Evolutionary conservation across 495 filamentous ascomycete species (phyloP).

Genomic region (Penicillium herquei): DNA sequence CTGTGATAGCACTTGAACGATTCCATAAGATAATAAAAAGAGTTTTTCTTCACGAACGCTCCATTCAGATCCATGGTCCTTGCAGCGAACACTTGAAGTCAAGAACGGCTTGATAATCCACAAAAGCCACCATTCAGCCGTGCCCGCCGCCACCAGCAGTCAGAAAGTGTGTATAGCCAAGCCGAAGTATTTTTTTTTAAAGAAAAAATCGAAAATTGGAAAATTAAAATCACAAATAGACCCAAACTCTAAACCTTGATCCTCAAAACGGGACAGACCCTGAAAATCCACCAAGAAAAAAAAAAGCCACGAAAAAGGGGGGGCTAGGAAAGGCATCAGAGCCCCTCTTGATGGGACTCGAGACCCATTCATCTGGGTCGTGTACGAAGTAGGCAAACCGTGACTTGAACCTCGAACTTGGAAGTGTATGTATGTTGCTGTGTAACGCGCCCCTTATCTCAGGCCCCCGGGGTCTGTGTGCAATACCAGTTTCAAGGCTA

Average conservation of each 20-base stretch:
- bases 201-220: not conserved
- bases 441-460: conserved; percentile 7
- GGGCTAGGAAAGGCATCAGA: not conserved
- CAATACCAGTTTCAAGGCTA: not conserved
- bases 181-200: not conserved
- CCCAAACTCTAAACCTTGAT: conserved; percentile 19
- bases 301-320: conserved; percentile 3
- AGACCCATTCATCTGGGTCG: not conserved
- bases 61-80: conserved; percentile 1
- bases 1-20: not conserved
- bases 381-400: not conserved
- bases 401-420: too few species aligned
- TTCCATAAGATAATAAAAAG: not conserved
- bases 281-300: conserved; percentile 18
- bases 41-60: not conserved
- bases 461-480: conserved; percentile 16
- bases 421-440: too few species aligned
- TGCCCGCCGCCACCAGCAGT: conserved; percentile 7
- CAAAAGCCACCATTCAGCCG: conserved; percentile 13
- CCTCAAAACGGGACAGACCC: conserved; percentile 22
- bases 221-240: conserved; percentile 8
- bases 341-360: not conserved
- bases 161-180: not conserved
- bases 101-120: too few species aligned
- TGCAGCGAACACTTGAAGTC: not conserved